Conservation (phyloP, 208 protist species). For the Acanthamoeba healyi region DNA sequence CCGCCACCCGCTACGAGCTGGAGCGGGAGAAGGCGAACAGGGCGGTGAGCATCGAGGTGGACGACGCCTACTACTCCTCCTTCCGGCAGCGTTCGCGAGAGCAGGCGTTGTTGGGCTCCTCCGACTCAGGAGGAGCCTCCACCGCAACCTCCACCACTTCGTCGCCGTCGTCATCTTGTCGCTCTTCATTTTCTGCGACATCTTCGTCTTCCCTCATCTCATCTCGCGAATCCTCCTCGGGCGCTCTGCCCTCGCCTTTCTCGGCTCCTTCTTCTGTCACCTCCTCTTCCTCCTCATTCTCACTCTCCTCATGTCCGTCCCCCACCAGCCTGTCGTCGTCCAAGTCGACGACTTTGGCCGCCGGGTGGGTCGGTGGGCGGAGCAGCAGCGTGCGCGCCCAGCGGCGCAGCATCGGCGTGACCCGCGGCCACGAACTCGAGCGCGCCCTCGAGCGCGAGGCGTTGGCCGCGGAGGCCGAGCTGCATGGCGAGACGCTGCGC, state of each 20-base stretch:
- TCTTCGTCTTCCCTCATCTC: background rate
- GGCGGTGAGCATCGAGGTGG: background rate
- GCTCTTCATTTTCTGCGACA: background rate
- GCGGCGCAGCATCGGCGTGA: background rate
- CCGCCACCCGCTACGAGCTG: constrained; percentile 8
- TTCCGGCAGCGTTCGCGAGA: background rate
- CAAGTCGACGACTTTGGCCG: background rate
- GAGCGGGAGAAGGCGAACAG: background rate
- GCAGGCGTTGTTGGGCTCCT: too few species aligned
- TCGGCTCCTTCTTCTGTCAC: background rate
- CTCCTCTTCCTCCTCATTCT: background rate
- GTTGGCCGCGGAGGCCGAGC: too few species aligned
- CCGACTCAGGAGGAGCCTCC: too few species aligned
- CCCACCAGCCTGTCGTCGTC: background rate
- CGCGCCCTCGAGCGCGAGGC: background rate
- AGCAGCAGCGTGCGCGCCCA: background rate
- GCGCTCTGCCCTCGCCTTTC: background rate
- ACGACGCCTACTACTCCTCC: background rate
- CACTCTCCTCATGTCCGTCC: background rate
- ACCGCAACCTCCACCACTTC: background rate
- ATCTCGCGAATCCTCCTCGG: background rate
- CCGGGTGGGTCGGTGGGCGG: background rate
- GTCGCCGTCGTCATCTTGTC: background rate
- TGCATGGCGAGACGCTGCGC: too few species aligned
- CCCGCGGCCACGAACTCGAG: background rate